A percentile compares a stretch with the other conserved stretches of the same genome.
Conservation (phyloP, 768 basidiomycete genomes). For the Pulveroboletus frians region DNA sequence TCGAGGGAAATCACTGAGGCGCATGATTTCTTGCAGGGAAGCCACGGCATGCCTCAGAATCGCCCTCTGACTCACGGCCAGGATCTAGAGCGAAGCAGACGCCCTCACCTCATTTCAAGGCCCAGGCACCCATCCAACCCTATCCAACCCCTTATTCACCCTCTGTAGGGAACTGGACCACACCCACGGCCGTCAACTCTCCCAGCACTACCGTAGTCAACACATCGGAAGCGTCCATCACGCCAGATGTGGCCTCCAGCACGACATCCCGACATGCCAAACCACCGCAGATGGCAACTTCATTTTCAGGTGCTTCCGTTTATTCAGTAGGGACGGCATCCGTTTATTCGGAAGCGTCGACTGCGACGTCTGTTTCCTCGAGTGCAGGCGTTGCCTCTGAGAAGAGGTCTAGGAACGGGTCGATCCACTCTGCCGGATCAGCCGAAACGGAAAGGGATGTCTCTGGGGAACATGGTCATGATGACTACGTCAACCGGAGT, state of each 20-base stretch:
- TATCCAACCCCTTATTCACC: constrained; percentile 16
- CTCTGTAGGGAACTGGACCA: constrained; percentile 10
- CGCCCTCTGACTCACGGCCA: constrained; percentile 16
- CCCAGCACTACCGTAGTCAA: constrained; percentile 1
- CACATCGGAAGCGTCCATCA: not conserved
- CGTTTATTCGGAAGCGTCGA: constrained; percentile 26
- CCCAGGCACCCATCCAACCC: constrained; percentile 13
- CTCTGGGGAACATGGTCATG: constrained; percentile 6
- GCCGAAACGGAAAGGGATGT: constrained; percentile 17
- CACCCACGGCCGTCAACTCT: not conserved
- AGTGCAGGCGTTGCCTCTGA: constrained; percentile 3
- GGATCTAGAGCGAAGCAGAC: constrained; percentile 16
- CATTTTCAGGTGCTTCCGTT: constrained; percentile 25
- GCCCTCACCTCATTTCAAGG: constrained; percentile 15
- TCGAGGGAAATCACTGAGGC: constrained; percentile 4
- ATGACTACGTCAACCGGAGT: constrained; percentile 4
- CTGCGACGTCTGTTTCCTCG: constrained; percentile 21
- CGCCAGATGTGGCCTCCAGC: not conserved
- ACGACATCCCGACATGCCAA: constrained; percentile 17
- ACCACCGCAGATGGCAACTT: constrained; percentile 16
- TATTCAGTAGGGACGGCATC: constrained; percentile 26
- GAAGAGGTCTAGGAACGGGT: constrained; percentile 12
- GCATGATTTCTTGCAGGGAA: constrained; percentile 1
- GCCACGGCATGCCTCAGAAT: constrained; percentile 11
- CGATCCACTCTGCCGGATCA: constrained; percentile 7